Evolutionary conservation across 768 basidiomycete species (phyloP).

Genomic region (Nevesoporus exiguus): DNA sequence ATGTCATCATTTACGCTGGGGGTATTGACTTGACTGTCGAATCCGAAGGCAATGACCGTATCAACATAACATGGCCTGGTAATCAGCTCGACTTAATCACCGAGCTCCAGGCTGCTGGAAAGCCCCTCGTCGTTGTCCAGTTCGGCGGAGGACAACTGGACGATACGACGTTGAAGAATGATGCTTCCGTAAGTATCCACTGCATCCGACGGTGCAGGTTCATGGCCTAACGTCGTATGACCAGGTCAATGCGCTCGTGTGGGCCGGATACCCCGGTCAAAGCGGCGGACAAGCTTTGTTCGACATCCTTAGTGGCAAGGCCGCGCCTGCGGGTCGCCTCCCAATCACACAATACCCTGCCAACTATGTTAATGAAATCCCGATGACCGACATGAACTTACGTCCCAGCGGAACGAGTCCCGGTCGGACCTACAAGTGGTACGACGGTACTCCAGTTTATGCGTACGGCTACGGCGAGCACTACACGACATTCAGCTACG

Average conservation of each 20-base stretch:
- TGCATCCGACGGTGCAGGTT: not conserved
- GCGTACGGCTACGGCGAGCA: not conserved
- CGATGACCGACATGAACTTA: not conserved
- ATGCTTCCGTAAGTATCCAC: constrained; percentile 33
- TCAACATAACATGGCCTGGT: not conserved
- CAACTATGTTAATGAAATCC: constrained; percentile 38
- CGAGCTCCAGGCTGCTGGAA: not conserved
- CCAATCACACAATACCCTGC: constrained; percentile 53
- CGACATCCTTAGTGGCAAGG: constrained; percentile 50
- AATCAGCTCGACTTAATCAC: not conserved
- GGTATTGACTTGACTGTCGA: constrained; percentile 40
- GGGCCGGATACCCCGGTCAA: constrained; percentile 39
- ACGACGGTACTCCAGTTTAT: not conserved
- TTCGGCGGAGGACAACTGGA: constrained; percentile 60
- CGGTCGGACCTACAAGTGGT: not conserved
- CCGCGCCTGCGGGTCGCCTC: constrained; percentile 53
- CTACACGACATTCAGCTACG: not conserved
- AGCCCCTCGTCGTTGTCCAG: constrained; percentile 35
- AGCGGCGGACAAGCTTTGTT: constrained; percentile 49
- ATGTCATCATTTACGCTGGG: constrained; percentile 50
- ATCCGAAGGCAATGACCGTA: not conserved
- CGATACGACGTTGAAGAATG: constrained; percentile 43
- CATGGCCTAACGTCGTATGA: not conserved
- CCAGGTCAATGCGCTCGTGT: constrained; percentile 27
- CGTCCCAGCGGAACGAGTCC: not conserved